Evolutionary conservation across 2,329 filamentous ascomycete species (phyloP).

Genomic region (Lasiodiplodia gonubiensis): DNA sequence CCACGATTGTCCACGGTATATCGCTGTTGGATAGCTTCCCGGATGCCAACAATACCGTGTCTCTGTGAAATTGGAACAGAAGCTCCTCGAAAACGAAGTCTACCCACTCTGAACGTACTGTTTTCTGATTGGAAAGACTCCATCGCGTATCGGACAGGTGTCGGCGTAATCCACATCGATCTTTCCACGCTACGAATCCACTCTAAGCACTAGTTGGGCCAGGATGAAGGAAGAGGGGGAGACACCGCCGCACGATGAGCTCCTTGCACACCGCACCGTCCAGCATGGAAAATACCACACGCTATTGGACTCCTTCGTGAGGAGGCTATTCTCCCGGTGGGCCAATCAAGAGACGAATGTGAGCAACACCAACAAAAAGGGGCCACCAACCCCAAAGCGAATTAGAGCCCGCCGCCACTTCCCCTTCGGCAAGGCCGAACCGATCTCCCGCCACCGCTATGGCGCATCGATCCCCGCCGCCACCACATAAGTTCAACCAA

Average conservation of each 20-base stretch:
- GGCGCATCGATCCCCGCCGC: not conserved
- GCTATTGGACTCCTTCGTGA: not conserved
- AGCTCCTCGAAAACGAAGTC: not conserved
- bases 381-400: not conserved
- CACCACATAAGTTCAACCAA: not conserved
- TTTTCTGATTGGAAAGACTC: not conserved
- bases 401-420: not conserved
- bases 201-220: not conserved
- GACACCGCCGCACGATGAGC: no score
- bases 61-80: not conserved
- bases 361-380: not conserved
- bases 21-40: no score
- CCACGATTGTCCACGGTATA: no score
- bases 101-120: not conserved
- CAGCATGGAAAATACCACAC: no score
- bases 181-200: not conserved
- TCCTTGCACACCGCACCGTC: no score
- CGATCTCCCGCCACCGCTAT: not conserved
- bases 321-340: not conserved
- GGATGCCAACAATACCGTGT: no score
- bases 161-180: not conserved
- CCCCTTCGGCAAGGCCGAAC: not conserved
- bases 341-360: not conserved
- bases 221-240: no score
- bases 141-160: not conserved